These are phyloP conservation scores for Cyclotella cryptica DNA, from an alignment of 108 stramenopile species.

Conservation along the genomic window DNA sequence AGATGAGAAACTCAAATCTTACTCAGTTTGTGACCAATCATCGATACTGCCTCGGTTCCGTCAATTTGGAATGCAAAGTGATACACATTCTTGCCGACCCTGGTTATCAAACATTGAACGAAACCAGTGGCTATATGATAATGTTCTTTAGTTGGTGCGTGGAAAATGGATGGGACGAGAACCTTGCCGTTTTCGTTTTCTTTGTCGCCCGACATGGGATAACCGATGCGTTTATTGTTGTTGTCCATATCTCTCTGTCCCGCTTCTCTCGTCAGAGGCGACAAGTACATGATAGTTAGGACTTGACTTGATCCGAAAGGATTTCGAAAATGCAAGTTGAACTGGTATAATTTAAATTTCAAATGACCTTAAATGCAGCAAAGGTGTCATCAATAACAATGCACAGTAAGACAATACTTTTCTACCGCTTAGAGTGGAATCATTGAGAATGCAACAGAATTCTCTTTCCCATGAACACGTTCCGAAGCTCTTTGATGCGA, in stretches of 20 bases:
- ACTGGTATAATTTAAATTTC: background rate
- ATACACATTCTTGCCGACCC: slow-evolving; percentile 29
- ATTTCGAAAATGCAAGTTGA: background rate
- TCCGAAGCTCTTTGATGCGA: slow-evolving; percentile 9
- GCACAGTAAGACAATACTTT: too few species aligned
- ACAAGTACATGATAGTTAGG: background rate
- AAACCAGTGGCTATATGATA: slow-evolving; percentile 13
- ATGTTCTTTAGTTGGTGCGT: slow-evolving; percentile 23
- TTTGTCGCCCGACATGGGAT: slow-evolving; percentile 15
- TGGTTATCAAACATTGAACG: slow-evolving; percentile 34
- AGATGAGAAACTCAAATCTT: background rate
- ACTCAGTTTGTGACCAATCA: slow-evolving; percentile 35
- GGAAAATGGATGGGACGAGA: slow-evolving; percentile 18
- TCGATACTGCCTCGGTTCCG: slow-evolving; percentile 23
- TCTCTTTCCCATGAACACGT: background rate
- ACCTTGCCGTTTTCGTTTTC: background rate
- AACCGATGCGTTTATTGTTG: slow-evolving; percentile 17
- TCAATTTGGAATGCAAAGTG: slow-evolving; percentile 30
- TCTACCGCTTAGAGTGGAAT: too few species aligned
- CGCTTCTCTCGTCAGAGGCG: background rate
- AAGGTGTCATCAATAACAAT: background rate
- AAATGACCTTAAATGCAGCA: background rate
- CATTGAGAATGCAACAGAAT: background rate
- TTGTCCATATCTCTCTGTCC: slow-evolving; percentile 14
- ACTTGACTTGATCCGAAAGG: too few species aligned